These are phyloP conservation scores for Pichia norvegensis DNA, from an alignment of 1,139 yeast species.

Conservation along the genomic window DNA sequence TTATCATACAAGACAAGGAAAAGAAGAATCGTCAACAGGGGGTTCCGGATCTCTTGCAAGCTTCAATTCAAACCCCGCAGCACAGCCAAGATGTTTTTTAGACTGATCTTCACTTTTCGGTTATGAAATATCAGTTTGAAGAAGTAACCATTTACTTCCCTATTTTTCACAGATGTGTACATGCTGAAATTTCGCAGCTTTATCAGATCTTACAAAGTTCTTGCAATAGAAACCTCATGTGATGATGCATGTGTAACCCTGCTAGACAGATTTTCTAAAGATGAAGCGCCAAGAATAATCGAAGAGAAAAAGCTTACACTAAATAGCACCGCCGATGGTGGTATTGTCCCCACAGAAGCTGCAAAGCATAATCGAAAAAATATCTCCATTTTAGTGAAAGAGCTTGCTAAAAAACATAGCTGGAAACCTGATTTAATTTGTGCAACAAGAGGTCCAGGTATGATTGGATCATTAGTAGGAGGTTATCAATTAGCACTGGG, in stretches of 20 bases:
- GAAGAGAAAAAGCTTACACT: slow-evolving; percentile 61
- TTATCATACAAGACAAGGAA: neutral
- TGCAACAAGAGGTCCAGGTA: slow-evolving; percentile 96
- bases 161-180: neutral
- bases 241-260: slow-evolving; percentile 91
- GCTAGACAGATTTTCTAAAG: slow-evolving; percentile 39
- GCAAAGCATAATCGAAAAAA: slow-evolving; percentile 64
- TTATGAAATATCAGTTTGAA: neutral
- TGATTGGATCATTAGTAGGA: slow-evolving; percentile 81
- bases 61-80: neutral
- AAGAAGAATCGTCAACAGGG: neutral
- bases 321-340: slow-evolving; percentile 62
- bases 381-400: slow-evolving; percentile 40
- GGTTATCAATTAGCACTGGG: slow-evolving; percentile 87
- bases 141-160: no score
- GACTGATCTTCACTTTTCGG: no score
- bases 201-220: slow-evolving; percentile 44
- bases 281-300: slow-evolving; percentile 42
- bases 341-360: slow-evolving; percentile 84
- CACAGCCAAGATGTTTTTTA: neutral
- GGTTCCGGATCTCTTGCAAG: neutral
- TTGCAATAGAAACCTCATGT: slow-evolving; percentile 90
- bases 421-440: slow-evolving; percentile 65
- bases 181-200: neutral
- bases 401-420: slow-evolving; percentile 29